These are phyloP conservation scores for Theobroma cacao DNA, from an alignment of 345 rosid species.

Conservation along the genomic window DNA sequence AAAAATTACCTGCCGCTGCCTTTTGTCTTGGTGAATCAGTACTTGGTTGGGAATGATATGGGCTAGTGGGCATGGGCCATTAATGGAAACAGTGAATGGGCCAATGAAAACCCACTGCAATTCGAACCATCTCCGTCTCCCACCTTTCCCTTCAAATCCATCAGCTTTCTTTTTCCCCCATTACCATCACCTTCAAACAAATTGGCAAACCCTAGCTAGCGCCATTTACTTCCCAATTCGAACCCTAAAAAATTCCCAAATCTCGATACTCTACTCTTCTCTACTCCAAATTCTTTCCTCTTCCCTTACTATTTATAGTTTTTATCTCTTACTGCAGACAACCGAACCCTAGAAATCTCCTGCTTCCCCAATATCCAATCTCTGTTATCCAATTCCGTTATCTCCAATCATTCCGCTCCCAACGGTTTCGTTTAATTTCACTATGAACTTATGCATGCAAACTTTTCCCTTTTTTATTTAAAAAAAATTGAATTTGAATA, in stretches of 20 bases:
- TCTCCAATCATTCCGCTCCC: not conserved
- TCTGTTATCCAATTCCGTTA: not conserved
- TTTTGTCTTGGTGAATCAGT: no score
- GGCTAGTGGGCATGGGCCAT: not conserved
- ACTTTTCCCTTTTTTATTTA: not conserved
- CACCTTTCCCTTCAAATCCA: not conserved
- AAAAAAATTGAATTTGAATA: not conserved
- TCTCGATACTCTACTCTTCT: not conserved
- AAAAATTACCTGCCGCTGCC: no score
- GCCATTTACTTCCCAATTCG: not conserved
- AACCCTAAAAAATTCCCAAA: not conserved
- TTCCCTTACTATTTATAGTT: not conserved
- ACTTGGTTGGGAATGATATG: no score
- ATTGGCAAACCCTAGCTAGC: not conserved
- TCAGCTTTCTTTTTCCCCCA: not conserved
- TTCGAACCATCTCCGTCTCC: not conserved
- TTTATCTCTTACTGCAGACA: not conserved
- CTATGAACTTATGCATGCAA: not conserved
- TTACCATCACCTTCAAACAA: not conserved
- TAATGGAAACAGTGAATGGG: not conserved
- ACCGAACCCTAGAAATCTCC: conserved; percentile 15
- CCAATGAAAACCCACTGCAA: not conserved
- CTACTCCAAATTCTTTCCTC: not conserved
- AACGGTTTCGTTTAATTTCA: not conserved
- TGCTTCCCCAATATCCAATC: not conserved